Base-by-base conservation (phyloP, 1,139 yeast genomes). In the Nakaseomyces kungkrabaensis region DNA sequence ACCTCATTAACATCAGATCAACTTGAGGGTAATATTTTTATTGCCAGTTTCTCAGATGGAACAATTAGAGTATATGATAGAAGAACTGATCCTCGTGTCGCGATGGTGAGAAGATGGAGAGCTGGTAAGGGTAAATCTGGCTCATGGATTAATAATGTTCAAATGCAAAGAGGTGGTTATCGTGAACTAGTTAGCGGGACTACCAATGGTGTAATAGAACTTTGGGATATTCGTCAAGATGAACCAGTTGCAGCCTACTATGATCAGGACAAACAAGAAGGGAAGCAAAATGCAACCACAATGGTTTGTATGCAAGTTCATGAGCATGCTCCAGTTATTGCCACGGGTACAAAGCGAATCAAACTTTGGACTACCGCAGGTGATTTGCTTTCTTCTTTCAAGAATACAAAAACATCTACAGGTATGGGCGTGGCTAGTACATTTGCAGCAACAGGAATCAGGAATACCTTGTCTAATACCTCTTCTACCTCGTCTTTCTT, bases 131-230 rank as follows among this genome's bases (percentile, higher is more conserved):
- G 68, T 38, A 58, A 68, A 53, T 58, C 62, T 50, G 66, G 69
- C 41, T 77, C 86, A 3, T 78, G 90, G 58, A 80, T 94, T 47
- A 74, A 84, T 49, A 88, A 86, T 57, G 81, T 90, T 2, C 95
- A 88, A 59, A 85, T 92, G 95, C 99, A 92, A 71, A 75, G 98
- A 61, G 98, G 98, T 36, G 98, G 98, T 0, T 81, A 80, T 57
- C 75, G 99, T 51, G 99, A 94, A 66, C 74, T 94, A 46, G 85
- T 85, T 3, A 82, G 92, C 59, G 97, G 87, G 0, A 78, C 92
- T 3, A 72, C 85, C 0, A 94, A 87, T 62, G 97, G 98, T 1
- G 74, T 75, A 47, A 85, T 92, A 3, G 85, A 83, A 55, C 65
- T 92, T 31, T 94, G 98, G 98, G 98, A 92, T 68, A 82, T 92